phyloP scores from a whole-genome alignment of 129 eudicot genomes.

The Chrysanthemum makinoi region DNA sequence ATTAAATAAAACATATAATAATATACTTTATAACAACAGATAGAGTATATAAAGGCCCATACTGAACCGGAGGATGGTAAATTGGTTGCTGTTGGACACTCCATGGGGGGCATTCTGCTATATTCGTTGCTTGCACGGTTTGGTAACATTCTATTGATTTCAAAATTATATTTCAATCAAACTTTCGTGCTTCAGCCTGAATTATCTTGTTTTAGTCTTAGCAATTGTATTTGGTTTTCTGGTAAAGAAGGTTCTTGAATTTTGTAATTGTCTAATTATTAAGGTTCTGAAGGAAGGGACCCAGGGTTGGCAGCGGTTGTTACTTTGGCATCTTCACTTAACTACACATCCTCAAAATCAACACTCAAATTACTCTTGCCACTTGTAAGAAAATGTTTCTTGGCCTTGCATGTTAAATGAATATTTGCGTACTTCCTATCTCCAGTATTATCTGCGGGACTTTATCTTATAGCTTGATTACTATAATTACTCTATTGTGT shows the following conservation, averaged over 20 bases:
- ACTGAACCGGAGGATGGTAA: constrained; percentile 73
- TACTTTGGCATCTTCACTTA: constrained; percentile 94
- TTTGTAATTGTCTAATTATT: constrained; percentile 12
- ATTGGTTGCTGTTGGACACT: constrained; percentile 88
- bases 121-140: constrained; percentile 78
- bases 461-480: not conserved
- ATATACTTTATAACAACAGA: constrained; percentile 38
- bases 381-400: constrained; percentile 55
- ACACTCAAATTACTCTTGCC: constrained; percentile 82
- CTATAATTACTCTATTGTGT: not conserved
- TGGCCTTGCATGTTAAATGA: not conserved
- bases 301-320: constrained; percentile 76
- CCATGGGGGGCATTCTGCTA: constrained; percentile 96
- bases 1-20: constrained; percentile 6
- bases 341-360: constrained; percentile 81
- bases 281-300: constrained; percentile 73
- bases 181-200: not conserved
- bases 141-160: constrained; percentile 43
- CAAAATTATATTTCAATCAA: not conserved
- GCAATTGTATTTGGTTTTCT: not conserved
- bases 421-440: not conserved
- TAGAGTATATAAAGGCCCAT: constrained; percentile 75
- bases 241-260: not conserved
- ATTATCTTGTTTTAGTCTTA: too few relatives aligned
- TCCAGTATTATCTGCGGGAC: not conserved